phyloP scores from a whole-genome alignment of 2,329 filamentous ascomycete genomes.

The Hymenoscyphus infarciens region DNA sequence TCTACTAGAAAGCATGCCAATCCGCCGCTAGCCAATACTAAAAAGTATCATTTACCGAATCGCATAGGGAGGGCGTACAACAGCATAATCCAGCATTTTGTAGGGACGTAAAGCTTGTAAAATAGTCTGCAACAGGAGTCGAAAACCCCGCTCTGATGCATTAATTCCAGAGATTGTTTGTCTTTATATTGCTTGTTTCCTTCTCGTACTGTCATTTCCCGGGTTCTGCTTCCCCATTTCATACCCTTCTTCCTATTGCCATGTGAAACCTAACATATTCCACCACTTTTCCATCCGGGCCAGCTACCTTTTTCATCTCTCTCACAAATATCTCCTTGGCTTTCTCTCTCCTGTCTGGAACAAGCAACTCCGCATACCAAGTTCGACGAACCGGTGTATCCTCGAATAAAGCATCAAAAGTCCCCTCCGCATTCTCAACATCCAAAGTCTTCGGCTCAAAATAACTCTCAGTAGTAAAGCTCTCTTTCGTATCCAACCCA shows the following conservation, averaged over 20 bases:
- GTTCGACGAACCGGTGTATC: conserved; percentile 9
- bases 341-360: conserved; percentile 10
- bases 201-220: too few species aligned
- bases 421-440: conserved; percentile 11
- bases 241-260: conserved; percentile 17
- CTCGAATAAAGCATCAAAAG: conserved; percentile 18
- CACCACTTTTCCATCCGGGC: conserved; percentile 17
- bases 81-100: conserved; percentile 11
- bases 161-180: not conserved
- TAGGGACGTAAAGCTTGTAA: not conserved
- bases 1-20: conserved; percentile 71
- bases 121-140: conserved; percentile 4
- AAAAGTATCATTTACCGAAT: conserved; percentile 11
- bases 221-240: not conserved
- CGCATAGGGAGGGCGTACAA: not conserved
- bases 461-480: conserved; percentile 18
- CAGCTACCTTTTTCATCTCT: conserved; percentile 16
- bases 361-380: conserved; percentile 15
- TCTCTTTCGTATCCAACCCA: conserved; percentile 15
- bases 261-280: conserved; percentile 19
- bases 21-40: conserved; percentile 70
- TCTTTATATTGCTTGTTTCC: not conserved
- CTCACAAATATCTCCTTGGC: conserved; percentile 16
- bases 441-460: conserved; percentile 6
- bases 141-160: conserved; percentile 1